Conservation (phyloP, 306 rosid species). For the Hippophae rhamnoides region DNA sequence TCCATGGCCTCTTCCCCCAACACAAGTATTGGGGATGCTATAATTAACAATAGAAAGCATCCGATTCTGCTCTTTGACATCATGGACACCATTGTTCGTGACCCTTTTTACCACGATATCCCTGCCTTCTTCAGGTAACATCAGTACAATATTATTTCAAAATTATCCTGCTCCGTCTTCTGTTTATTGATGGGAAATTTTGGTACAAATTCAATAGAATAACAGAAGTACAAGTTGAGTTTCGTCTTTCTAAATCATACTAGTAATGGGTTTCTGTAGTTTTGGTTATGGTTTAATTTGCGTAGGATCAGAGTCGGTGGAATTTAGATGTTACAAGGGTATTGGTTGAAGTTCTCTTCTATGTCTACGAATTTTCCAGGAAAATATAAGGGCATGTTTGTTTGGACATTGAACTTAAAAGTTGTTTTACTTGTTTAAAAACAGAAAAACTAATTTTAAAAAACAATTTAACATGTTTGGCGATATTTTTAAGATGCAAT, state of each 20-base stretch:
- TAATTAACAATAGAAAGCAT: slow-evolving; percentile 30
- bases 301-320: neutral
- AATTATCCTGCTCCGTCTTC: neutral
- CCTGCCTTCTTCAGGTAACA: slow-evolving; percentile 77
- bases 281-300: no score
- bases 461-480: no score
- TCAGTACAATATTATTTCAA: neutral
- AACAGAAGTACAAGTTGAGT: no score
- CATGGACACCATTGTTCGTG: slow-evolving; percentile 91
- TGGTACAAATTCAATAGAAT: no score
- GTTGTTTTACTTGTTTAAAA: no score
- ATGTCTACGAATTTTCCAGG: no score
- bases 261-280: no score
- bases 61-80: slow-evolving; percentile 85
- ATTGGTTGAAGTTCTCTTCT: neutral
- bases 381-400: no score
- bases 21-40: neutral
- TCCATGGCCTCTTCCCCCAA: slow-evolving; percentile 10
- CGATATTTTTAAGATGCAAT: no score
- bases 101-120: slow-evolving; percentile 79
- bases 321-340: neutral
- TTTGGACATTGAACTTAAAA: no score
- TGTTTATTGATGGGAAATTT: neutral
- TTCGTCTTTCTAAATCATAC: no score
- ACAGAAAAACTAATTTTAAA: no score